phyloP scores from a whole-genome alignment of 1,284 basidiomycete genomes.

The Sanghuangporus sanghuang region DNA sequence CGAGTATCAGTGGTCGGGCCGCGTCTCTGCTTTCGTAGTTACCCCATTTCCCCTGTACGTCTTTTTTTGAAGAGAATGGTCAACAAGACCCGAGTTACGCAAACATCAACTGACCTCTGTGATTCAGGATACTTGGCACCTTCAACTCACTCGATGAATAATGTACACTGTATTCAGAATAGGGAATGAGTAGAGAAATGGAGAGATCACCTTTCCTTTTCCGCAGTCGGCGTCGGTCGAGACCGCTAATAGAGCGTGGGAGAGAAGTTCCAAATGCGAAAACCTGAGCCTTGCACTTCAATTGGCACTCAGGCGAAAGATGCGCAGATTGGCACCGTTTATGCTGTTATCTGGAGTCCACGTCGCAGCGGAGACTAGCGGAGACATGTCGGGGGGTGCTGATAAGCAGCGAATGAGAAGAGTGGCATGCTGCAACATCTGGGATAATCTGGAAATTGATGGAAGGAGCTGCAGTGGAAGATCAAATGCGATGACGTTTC shows the following conservation, averaged over 20 bases:
- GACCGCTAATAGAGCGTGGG: neutral
- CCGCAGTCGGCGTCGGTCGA: too few species aligned
- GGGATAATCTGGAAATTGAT: neutral
- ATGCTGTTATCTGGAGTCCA: neutral
- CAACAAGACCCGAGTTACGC: neutral
- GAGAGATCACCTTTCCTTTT: neutral
- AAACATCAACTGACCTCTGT: neutral
- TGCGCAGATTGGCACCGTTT: neutral
- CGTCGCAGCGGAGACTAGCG: neutral
- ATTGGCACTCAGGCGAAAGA: neutral
- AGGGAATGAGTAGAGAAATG: neutral
- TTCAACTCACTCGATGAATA: neutral
- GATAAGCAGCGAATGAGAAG: neutral
- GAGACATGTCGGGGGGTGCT: neutral
- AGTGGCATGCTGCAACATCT: neutral
- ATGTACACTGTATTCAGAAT: neutral
- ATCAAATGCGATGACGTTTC: conserved; percentile 4
- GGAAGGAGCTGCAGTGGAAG: neutral
- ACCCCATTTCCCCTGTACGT: neutral
- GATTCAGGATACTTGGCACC: neutral
- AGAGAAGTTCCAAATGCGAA: neutral
- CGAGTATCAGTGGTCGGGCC: neutral
- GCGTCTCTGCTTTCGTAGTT: neutral
- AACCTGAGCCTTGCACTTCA: neutral
- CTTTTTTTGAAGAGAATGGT: neutral